These are phyloP conservation scores for Zasmidium citrigriseum DNA, from an alignment of 2,329 filamentous ascomycete species.

Conservation along the genomic window DNA sequence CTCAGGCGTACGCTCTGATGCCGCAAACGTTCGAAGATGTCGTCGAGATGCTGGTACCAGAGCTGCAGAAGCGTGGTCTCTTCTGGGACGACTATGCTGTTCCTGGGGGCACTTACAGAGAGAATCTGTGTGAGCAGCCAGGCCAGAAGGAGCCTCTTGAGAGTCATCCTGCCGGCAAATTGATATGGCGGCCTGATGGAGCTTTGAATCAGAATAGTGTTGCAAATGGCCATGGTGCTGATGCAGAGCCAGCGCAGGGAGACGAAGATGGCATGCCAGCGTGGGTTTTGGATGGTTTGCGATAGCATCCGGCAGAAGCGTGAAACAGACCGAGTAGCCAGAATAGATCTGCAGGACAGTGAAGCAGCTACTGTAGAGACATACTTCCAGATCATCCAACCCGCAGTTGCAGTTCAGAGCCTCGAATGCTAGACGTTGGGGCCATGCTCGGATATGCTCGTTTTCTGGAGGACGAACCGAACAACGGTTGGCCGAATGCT, in stretches of 20 bases:
- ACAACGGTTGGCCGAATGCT: not conserved
- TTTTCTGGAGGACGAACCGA: too few relatives aligned
- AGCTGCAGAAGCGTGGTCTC: constrained; percentile 60
- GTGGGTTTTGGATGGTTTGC: not conserved
- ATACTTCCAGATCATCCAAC: not conserved
- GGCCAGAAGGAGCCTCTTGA: constrained; percentile 54
- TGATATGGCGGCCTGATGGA: constrained; percentile 37
- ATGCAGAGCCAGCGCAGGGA: not conserved
- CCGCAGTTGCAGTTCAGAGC: too few relatives aligned
- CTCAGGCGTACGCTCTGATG: constrained; percentile 62
- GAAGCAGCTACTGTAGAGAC: not conserved
- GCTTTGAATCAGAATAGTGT: not conserved
- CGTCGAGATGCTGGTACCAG: constrained; percentile 64
- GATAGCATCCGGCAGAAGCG: not conserved
- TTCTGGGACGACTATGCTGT: constrained; percentile 59
- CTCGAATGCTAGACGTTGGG: too few relatives aligned
- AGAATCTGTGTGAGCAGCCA: constrained; percentile 58
- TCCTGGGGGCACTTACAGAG: constrained; percentile 60
- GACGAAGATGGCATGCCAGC: not conserved
- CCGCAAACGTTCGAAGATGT: constrained; percentile 70
- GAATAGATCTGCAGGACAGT: not conserved
- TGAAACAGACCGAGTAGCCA: not conserved
- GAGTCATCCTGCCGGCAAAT: constrained; percentile 56
- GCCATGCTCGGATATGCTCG: too few relatives aligned
- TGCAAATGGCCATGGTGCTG: not conserved